phyloP scores from a whole-genome alignment of 352 stramenopile genomes.

The Phytopythium vexans region DNA sequence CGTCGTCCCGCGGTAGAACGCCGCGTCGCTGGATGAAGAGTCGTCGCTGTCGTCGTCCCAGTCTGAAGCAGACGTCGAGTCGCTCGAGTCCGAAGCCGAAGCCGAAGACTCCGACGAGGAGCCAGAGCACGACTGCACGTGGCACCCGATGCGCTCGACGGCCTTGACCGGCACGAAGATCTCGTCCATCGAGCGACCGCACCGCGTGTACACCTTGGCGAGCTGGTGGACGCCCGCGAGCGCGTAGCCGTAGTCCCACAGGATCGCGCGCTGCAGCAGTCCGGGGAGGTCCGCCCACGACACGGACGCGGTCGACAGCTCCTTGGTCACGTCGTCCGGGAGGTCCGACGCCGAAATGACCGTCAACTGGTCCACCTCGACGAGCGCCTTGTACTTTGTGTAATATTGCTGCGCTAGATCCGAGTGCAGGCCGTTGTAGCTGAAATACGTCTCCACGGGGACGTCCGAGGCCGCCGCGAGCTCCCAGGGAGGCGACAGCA shows the following conservation, averaged over 20 bases:
- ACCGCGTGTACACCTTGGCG: conserved; percentile 56
- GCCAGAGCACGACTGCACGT: conserved; percentile 15
- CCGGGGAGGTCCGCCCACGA: conserved; percentile 45
- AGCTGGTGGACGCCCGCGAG: conserved; percentile 30
- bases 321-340: conserved; percentile 20
- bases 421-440: conserved; percentile 54
- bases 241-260: conserved; percentile 70
- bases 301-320: conserved; percentile 35
- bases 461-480: conserved; percentile 18
- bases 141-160: conserved; percentile 50
- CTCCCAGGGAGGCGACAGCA: conserved; percentile 1
- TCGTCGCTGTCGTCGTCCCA: background rate
- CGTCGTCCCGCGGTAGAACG: conserved; percentile 33
- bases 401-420: conserved; percentile 75
- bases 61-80: background rate
- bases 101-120: conserved; percentile 1
- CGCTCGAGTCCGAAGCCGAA: background rate
- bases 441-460: conserved; percentile 39
- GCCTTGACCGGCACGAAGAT: conserved; percentile 55
- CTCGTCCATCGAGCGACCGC: conserved; percentile 61
- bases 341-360: conserved; percentile 18
- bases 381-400: conserved; percentile 29
- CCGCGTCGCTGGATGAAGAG: conserved; percentile 10
- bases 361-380: conserved; percentile 23
- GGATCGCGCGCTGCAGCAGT: conserved; percentile 54